Conservation (phyloP, 1,284 basidiomycete genomes). For the Flammula alnicola region DNA sequence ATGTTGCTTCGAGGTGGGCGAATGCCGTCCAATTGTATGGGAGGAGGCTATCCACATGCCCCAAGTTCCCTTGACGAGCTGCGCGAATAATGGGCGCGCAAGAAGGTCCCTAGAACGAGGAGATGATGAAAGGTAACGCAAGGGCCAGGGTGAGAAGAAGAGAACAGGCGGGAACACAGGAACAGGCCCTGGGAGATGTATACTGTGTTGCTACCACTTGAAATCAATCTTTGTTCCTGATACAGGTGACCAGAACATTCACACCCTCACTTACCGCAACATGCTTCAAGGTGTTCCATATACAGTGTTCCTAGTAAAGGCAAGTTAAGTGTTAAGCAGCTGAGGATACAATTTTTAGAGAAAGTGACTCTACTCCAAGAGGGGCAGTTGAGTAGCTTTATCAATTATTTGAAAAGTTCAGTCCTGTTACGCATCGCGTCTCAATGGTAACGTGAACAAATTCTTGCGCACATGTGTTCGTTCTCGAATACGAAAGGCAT, state of each 20-base stretch:
- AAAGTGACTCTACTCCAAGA: too few relatives aligned
- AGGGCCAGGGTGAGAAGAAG: background rate
- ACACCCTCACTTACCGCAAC: background rate
- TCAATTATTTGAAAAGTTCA: too few relatives aligned
- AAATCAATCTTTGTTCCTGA: slow-evolving; percentile 15
- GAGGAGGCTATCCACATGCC: slow-evolving; percentile 4
- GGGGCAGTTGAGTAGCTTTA: too few relatives aligned
- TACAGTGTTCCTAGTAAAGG: background rate
- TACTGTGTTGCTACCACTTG: background rate
- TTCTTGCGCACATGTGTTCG: too few relatives aligned
- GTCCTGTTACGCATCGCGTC: too few relatives aligned
- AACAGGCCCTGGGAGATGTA: slow-evolving; percentile 4
- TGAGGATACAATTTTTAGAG: too few relatives aligned
- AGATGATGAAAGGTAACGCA: background rate
- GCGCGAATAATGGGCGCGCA: background rate
- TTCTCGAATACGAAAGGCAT: too few relatives aligned
- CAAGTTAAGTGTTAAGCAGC: too few relatives aligned
- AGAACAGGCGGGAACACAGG: too few relatives aligned
- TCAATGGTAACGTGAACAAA: background rate
- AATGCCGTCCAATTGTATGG: background rate
- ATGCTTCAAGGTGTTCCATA: background rate
- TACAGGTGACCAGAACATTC: background rate
- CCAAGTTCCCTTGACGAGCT: slow-evolving; percentile 1
- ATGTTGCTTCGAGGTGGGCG: too few relatives aligned
- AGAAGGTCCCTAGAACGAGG: too few relatives aligned